phyloP scores from a whole-genome alignment of 2,329 filamentous ascomycete species.

The Metarhizium humberi region DNA sequence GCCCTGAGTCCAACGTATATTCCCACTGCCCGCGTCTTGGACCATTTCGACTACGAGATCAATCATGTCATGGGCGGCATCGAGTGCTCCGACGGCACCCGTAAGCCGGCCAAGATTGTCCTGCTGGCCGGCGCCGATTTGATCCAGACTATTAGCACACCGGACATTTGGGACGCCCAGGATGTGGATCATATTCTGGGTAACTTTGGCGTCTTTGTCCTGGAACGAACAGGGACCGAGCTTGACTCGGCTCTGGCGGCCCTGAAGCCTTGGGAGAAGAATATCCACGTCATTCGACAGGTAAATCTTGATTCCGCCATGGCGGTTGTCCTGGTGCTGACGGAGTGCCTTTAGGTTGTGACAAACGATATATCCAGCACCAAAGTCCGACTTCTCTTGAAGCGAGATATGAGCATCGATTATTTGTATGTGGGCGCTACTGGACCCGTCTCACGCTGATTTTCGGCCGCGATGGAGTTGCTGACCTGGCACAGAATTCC shows the following conservation, averaged over 20 bases:
- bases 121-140: conserved; percentile 73
- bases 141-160: conserved; percentile 63
- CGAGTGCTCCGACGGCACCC: conserved; percentile 55
- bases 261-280: conserved; percentile 73
- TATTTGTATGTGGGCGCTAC: conserved; percentile 34
- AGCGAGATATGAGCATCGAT: conserved; percentile 72
- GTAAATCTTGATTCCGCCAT: conserved; percentile 8
- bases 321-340: too few species aligned
- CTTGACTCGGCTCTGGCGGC: conserved; percentile 80
- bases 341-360: too few species aligned
- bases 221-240: conserved; percentile 83
- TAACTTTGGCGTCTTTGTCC: conserved; percentile 72
- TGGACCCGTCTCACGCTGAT: too few species aligned
- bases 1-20: conserved; percentile 73
- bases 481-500: too few species aligned
- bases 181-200: conserved; percentile 85
- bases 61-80: conserved; percentile 71
- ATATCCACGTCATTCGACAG: conserved; percentile 72
- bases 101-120: conserved; percentile 62
- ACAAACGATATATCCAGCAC: conserved; percentile 51
- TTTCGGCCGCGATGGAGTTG: too few species aligned
- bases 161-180: conserved; percentile 70
- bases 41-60: conserved; percentile 87
- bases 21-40: conserved; percentile 79
- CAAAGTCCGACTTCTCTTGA: conserved; percentile 72